Evolutionary conservation across 345 rosid species (phyloP).

Genomic region (Lenwebbia sp.): DNA sequence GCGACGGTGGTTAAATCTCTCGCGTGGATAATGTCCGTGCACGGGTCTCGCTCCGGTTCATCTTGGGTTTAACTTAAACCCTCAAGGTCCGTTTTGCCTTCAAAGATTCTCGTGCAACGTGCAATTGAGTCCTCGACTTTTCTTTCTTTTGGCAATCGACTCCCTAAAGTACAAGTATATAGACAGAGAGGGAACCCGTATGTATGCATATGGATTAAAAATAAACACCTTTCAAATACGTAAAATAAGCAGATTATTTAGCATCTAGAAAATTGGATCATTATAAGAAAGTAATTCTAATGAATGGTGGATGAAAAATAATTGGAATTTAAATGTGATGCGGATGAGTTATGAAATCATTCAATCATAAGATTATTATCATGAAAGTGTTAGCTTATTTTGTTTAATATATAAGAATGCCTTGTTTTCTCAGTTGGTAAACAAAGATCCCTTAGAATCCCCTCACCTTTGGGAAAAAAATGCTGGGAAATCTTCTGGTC

Average conservation of each 20-base stretch:
- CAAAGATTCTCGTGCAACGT: neutral
- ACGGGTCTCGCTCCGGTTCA: neutral
- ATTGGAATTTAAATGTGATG: neutral
- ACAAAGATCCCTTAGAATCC: neutral
- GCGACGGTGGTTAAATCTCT: neutral
- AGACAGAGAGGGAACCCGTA: neutral
- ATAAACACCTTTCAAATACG: neutral
- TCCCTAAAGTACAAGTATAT: neutral
- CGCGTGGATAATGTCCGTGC: neutral
- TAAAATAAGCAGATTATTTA: neutral
- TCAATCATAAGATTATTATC: neutral
- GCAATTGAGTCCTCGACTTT: neutral
- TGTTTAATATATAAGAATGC: neutral
- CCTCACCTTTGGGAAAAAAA: neutral
- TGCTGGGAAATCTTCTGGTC: neutral
- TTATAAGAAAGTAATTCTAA: neutral
- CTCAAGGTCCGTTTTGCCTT: neutral
- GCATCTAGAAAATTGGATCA: neutral
- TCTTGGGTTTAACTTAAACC: neutral
- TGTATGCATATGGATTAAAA: neutral
- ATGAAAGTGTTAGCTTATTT: neutral
- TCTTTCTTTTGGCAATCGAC: neutral
- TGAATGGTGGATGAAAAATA: neutral
- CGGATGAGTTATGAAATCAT: neutral
- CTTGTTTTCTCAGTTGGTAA: neutral